phyloP scores from a whole-genome alignment of 371 early-diverging fungal genomes.

The Apophysomyces ossiformis region DNA sequence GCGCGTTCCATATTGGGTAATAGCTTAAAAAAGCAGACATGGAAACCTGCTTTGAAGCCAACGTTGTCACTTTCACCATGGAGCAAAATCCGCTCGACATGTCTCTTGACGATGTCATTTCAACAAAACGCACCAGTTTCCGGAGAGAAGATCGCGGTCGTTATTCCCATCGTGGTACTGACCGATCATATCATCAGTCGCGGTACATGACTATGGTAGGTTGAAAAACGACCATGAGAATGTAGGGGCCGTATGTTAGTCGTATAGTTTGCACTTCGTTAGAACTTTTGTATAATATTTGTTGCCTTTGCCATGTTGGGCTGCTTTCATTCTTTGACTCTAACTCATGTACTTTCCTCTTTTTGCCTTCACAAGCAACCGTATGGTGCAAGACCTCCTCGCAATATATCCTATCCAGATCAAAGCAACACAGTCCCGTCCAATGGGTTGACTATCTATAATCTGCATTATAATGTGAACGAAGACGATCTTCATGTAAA shows the following conservation, averaged over 20 bases:
- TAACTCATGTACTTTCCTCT: neutral
- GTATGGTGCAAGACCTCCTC: constrained; percentile 4
- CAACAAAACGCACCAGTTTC: constrained; percentile 15
- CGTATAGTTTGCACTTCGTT: too few relatives aligned
- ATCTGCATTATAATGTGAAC: constrained; percentile 68
- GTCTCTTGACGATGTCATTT: constrained; percentile 58
- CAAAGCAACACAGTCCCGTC: constrained; percentile 16
- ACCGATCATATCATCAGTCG: neutral
- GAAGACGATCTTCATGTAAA: constrained; percentile 71
- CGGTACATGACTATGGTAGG: neutral
- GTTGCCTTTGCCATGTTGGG: neutral
- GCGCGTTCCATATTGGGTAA: too few relatives aligned
- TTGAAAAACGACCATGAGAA: neutral
- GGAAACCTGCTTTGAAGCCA: too few relatives aligned
- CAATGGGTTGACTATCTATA: constrained; percentile 53
- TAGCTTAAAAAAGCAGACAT: too few relatives aligned
- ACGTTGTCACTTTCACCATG: neutral
- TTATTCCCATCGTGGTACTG: neutral
- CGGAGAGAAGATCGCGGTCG: neutral
- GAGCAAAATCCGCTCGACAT: constrained; percentile 47
- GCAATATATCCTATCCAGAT: constrained; percentile 7
- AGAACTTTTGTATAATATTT: neutral
- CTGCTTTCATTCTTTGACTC: neutral
- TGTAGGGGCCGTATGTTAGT: too few relatives aligned
- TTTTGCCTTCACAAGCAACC: neutral